Evolutionary conservation across 352 stramenopile species (phyloP), one percentile per base, ranked within the genome.

Genomic region (Globisporangium ultimum): DNA sequence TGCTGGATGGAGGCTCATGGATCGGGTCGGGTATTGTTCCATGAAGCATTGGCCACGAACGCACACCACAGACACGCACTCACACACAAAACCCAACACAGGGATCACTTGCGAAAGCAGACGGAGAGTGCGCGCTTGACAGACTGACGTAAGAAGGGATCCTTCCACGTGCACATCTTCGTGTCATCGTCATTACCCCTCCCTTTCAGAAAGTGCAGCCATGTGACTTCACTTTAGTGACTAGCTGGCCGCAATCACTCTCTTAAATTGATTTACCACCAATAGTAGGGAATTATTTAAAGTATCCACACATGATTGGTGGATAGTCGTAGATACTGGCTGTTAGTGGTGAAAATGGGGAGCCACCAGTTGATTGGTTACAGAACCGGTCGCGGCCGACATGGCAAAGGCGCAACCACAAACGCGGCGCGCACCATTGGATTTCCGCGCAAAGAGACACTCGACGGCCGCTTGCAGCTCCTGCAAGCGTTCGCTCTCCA

Each of bases 381-480:
- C 38, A 38, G 53, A 58, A 48, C 53, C 40, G 48, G 32, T 24
- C 40, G 17, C 13, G 7, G 38, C 10, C 14, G 38, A 1, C 38
- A 43, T 43, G 12, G n/a, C 28, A 24, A n/a, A 24, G 21, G 51
- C 41, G 43, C 34, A 32, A 32, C 24, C 24, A 32, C 24, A 32
- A 5, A 5, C 24, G 24, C 24, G 28, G 14, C 41, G 53, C 40
- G n/a, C 53, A 45, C 53, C 53, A 58, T 42, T 58, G 53, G 48
- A 58, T 43, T 58, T 58, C 53, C 38, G 2, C 41, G 48, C 53
- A 58, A 58, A 58, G 53, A 50, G 53, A 40, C 22, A 20, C 17
- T 2, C 20, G 40, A 48, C 12, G 41, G 11, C 45, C 20, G 28
- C 14, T 38, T 8, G 18, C n/a, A 48, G 13, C 20, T 57, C 20